Conservation (phyloP, 2,329 filamentous ascomycete species). For the Samsoniella hepiali region DNA sequence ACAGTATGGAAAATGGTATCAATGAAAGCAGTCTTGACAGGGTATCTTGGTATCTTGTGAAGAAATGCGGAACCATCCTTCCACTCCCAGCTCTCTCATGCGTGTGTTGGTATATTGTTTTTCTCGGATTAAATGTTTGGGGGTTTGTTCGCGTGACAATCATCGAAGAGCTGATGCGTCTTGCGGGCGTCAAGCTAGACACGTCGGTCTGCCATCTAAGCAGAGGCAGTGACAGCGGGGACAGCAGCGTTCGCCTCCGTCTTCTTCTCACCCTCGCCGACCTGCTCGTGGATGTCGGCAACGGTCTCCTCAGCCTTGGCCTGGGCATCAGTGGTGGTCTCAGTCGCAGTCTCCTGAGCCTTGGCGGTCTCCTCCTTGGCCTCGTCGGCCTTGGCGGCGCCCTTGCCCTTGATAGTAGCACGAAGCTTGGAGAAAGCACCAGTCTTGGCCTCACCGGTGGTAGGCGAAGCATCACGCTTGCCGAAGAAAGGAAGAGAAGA, state of each 20-base stretch:
- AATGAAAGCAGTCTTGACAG: constrained; percentile 49
- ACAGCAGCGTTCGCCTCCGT: constrained; percentile 41
- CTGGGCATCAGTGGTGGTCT: constrained; percentile 31
- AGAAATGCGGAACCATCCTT: constrained; percentile 53
- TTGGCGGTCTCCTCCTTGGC: constrained; percentile 30
- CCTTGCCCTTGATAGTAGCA: constrained; percentile 52
- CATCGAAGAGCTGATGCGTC: constrained; percentile 8
- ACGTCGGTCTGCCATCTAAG: constrained; percentile 39
- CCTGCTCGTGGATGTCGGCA: constrained; percentile 31
- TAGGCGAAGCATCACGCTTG: constrained; percentile 66
- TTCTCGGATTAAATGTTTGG: constrained; percentile 24
- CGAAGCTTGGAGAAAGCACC: constrained; percentile 60
- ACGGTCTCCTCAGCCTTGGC: constrained; percentile 36
- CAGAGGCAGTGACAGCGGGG: constrained; percentile 50
- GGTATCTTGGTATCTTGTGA: constrained; percentile 52
- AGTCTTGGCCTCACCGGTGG: constrained; percentile 53
- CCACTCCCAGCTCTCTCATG: constrained; percentile 46
- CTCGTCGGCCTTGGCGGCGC: constrained; percentile 40
- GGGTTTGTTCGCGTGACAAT: constrained; percentile 23
- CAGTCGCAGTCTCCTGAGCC: constrained; percentile 35
- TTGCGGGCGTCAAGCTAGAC: constrained; percentile 18
- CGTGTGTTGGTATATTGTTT: constrained; percentile 26
- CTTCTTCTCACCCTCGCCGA: constrained; percentile 26
- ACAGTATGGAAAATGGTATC: constrained; percentile 40
- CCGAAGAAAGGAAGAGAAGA: constrained; percentile 74